phyloP scores from a whole-genome alignment of 2,329 filamentous ascomycete genomes.

The Drechslerella dactyloides region DNA sequence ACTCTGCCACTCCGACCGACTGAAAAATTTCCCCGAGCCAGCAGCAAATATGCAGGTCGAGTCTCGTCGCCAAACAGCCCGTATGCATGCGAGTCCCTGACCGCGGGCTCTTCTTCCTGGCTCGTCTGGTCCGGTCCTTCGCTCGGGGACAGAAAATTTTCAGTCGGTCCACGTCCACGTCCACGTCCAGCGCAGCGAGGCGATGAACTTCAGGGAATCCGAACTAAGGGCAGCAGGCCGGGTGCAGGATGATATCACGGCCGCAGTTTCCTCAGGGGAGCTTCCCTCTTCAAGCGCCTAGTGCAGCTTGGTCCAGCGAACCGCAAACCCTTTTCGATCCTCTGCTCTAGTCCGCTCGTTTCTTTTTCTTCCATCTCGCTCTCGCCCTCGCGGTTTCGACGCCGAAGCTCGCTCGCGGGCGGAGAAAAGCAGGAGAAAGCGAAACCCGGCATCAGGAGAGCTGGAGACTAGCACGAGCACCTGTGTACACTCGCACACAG shows the following conservation, averaged over 20 bases:
- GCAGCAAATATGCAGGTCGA: slow-evolving; percentile 7
- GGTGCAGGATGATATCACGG: slow-evolving; percentile 16
- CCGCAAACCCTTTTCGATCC: slow-evolving; percentile 54
- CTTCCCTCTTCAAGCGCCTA: slow-evolving; percentile 51
- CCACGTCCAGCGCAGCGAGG: too few relatives aligned
- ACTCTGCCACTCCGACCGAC: slow-evolving; percentile 13
- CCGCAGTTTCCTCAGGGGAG: slow-evolving; percentile 14
- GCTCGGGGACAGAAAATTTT: too few relatives aligned
- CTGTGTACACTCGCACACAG: too few relatives aligned
- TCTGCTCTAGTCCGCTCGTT: slow-evolving; percentile 31
- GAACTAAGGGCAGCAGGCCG: neutral
- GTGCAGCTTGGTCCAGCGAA: slow-evolving; percentile 51
- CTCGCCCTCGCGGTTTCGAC: slow-evolving; percentile 14
- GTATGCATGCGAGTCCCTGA: slow-evolving; percentile 1
- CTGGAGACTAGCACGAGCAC: too few relatives aligned
- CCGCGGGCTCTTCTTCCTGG: neutral
- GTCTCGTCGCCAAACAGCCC: slow-evolving; percentile 5
- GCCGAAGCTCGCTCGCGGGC: slow-evolving; percentile 1
- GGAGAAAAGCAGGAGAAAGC: neutral
- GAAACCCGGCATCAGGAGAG: neutral
- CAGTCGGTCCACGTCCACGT: too few relatives aligned
- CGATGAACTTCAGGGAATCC: too few relatives aligned
- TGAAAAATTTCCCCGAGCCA: slow-evolving; percentile 22
- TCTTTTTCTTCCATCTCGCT: slow-evolving; percentile 31
- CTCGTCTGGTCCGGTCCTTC: too few relatives aligned